phyloP scores from a whole-genome alignment of 257 asterid genomes.

The Solanum pennellii region DNA sequence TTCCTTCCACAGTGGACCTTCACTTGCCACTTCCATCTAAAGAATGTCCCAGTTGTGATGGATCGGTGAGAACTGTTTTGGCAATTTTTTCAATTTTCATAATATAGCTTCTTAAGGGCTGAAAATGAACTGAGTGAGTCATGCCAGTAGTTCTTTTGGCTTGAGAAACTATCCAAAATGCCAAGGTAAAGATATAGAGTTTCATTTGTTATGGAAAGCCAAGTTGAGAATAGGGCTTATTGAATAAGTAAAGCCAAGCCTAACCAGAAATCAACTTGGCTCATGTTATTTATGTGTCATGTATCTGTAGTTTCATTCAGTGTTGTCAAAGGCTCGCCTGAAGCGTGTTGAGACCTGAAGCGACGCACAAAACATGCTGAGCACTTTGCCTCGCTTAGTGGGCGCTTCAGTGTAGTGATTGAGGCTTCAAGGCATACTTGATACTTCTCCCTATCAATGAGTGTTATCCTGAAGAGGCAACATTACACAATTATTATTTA shows the following conservation, averaged over 20 bases:
- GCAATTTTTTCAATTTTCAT: not conserved
- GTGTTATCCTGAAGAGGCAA: not conserved
- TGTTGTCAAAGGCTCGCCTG: not conserved
- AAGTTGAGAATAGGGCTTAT: not conserved
- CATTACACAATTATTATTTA: not conserved
- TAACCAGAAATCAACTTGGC: not conserved
- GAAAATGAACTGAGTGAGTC: not conserved
- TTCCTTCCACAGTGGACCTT: slow-evolving; percentile 75
- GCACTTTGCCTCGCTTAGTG: not conserved
- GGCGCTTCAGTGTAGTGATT: not conserved
- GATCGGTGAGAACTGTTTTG: slow-evolving; percentile 55
- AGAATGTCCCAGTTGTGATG: slow-evolving; percentile 84
- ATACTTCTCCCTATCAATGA: not conserved
- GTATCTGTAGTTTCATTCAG: not conserved
- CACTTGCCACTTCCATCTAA: slow-evolving; percentile 70
- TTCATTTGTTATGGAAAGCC: not conserved
- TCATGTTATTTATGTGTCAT: not conserved
- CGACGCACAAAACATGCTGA: not conserved
- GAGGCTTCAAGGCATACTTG: not conserved
- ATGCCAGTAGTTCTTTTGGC: not conserved
- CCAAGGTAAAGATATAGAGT: not conserved
- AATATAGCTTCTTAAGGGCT: not conserved
- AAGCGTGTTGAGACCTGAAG: not conserved
- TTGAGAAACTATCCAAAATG: not conserved
- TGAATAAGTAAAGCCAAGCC: not conserved